Base-by-base conservation (phyloP, 306 rosid species). In the Acacia crassicarpa region DNA sequence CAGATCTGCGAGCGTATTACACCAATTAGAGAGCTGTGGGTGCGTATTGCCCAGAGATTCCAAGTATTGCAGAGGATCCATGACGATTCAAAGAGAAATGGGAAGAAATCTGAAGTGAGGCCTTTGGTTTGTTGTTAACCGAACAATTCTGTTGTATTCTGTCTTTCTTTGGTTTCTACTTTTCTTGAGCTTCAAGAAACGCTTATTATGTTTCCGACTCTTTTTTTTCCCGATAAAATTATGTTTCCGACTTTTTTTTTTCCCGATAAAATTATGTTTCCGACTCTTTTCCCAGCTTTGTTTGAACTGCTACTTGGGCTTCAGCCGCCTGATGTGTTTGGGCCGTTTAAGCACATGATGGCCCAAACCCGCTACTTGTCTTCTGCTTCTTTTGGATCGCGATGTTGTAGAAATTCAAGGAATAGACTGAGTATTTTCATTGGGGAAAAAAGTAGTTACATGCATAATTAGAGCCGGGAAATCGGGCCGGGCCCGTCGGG, bases 21-120 rank as follows among this genome's bases (percentile, higher is more conserved):
- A 96, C 99, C 99, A 96, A 0, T 96, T 97, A 2, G 85, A 58
- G 25, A 92, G 98, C 83, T 96, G 98, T 2, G 99, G 99, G 45
- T 93, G 97, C 79, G 94, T 83, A 84, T 41, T 87, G 82, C 99
- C 91, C 54, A 92, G 90, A 40, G 97, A 79, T 67, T 96, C 99
- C 54, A 96, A 90, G 92, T 93, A 96, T 77, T 93, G 94, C 78
- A 93, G 89, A 65, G 99, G 98, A 81, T 98, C 97, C 99, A 96
- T 96, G 84, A 76, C 73, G 72, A 79, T 82, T 59, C 70, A 69
- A 22, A 22, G 11, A 43, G 9, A 3, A 12, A 20, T 2, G 20
- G 13, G 74, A 67, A 33, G 45, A n/a, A 43, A 9, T 43, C 32
- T 9, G 17, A 67, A 22, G 1, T 22, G 12, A 66, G 45, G 27